Base-by-base conservation (phyloP, 805 yeast genomes). In the Candida orba region DNA sequence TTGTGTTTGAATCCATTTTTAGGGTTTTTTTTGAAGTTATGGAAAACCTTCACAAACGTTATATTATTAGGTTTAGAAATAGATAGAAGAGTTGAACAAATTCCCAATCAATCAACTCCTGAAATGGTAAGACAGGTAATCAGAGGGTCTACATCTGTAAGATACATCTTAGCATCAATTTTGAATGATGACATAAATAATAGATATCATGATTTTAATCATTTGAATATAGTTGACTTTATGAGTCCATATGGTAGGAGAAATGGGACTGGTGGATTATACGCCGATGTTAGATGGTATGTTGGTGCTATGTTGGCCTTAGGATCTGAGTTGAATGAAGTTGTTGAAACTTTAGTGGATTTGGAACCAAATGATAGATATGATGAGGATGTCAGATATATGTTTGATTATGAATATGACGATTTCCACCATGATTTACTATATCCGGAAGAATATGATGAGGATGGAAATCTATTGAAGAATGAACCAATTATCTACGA, bases 211-310 rank as follows among this genome's bases (percentile, higher is more conserved):
- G 93, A 84, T 56, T 63, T 80, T 23, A 63, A 69, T 42, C 79
- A 77, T 52, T 79, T 78, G 51, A 69, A 85, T 9, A 65, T 83
- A 22, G 59, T 73, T 32, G 71, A 78, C 42, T 83, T 79, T 54
- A 69, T 78, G 68, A 78, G 81, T 18, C 89, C 90, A 2, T 73
- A 78, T 62, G 84, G 81, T 1, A 66, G 90, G 47, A 72, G 76
- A 43, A 59, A 71, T 18, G 77, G 80, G 18, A 72, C 72, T 41
- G 90, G 91, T 4, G 71, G 83, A 0, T 57, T 82, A 27, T 68
- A 63, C 53, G 71, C 76, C 4, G 86, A 80, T 56, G 70, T 79
- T 56, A 67, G 82, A 51, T 67, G 78, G 40, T 75, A 76, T 45
- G 73, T 78, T 30, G 76, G 81, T 4, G 75, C 81, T 2, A 64